Evolutionary conservation across 768 basidiomycete species (phyloP).

Genomic region (Nidula microcarpa): DNA sequence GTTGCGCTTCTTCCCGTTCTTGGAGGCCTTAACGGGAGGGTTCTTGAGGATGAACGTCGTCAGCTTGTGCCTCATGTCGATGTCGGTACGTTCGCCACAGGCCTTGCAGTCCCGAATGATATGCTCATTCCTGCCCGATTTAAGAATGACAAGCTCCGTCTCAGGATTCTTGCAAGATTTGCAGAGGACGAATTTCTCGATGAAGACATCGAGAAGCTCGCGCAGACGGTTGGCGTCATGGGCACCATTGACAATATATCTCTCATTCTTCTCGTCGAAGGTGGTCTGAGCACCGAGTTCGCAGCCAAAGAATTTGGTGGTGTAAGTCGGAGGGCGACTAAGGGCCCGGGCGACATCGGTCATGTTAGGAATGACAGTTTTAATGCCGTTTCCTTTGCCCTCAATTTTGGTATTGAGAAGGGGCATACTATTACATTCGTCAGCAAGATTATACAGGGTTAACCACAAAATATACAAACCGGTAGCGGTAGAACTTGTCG

Average conservation of each 20-base stretch:
- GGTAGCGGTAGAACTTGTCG: constrained; percentile 96
- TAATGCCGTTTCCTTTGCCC: constrained; percentile 99
- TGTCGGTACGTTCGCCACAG: constrained; percentile 85
- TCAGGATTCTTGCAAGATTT: constrained; percentile 98
- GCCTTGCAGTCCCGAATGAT: constrained; percentile 98
- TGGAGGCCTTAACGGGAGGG: constrained; percentile 87
- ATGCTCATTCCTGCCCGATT: constrained; percentile 73
- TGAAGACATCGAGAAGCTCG: constrained; percentile 94
- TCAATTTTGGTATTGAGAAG: constrained; percentile 93
- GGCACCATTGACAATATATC: constrained; percentile 98
- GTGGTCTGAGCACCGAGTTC: constrained; percentile 98
- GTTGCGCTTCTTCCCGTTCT: constrained; percentile 55
- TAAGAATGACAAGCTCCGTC: constrained; percentile 91
- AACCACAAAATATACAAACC: constrained; percentile 35
- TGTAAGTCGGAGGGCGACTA: constrained; percentile 91
- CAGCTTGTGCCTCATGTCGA: constrained; percentile 97
- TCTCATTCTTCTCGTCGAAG: constrained; percentile 93
- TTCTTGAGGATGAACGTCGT: constrained; percentile 97
- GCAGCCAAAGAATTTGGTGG: constrained; percentile 99
- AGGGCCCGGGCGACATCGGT: constrained; percentile 94
- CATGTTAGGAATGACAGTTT: constrained; percentile 99
- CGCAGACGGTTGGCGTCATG: constrained; percentile 90
- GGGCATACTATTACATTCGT: constrained; percentile 70
- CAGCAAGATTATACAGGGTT: too few species aligned
- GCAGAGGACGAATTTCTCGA: constrained; percentile 98